A percentile compares a stretch with the other conserved stretches of the same genome.
Conservation (phyloP, 2,329 filamentous ascomycete species). For the Xylaria sp. region DNA sequence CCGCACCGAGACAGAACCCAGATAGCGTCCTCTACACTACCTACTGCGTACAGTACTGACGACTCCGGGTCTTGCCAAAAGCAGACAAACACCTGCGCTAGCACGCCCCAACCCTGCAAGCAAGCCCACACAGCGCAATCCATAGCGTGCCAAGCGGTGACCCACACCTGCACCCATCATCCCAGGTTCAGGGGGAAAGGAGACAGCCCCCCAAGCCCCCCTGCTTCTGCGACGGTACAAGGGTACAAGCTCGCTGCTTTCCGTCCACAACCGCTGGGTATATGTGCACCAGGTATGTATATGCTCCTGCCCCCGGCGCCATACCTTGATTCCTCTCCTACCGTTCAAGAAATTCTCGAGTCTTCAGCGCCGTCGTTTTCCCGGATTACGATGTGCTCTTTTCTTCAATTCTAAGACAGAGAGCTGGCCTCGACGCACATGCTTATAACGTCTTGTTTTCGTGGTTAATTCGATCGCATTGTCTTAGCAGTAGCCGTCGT, state of each 20-base stretch:
- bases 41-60: not conserved
- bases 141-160: slow-evolving; percentile 34
- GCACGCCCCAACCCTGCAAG: slow-evolving; percentile 31
- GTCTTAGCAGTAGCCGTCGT: slow-evolving; percentile 19
- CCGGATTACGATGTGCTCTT: slow-evolving; percentile 34
- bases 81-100: slow-evolving; percentile 35
- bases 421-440: slow-evolving; percentile 41
- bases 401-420: slow-evolving; percentile 39
- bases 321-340: slow-evolving; percentile 19
- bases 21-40: not conserved
- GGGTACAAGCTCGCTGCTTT: slow-evolving; percentile 25
- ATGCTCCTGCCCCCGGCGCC: slow-evolving; percentile 30
- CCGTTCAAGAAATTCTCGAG: slow-evolving; percentile 20
- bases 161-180: slow-evolving; percentile 31
- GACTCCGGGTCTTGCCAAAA: slow-evolving; percentile 23
- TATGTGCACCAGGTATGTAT: slow-evolving; percentile 32
- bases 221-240: slow-evolving; percentile 31
- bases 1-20: not conserved
- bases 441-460: slow-evolving; percentile 41
- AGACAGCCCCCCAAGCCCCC: slow-evolving; percentile 31
- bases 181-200: slow-evolving; percentile 39
- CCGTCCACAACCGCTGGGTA: not conserved
- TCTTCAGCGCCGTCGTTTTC: slow-evolving; percentile 28
- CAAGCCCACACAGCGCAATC: slow-evolving; percentile 32
- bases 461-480: slow-evolving; percentile 27